Evolutionary conservation across 306 rosid genomes (phyloP).

Genomic region (Boehmeria nivea): DNA sequence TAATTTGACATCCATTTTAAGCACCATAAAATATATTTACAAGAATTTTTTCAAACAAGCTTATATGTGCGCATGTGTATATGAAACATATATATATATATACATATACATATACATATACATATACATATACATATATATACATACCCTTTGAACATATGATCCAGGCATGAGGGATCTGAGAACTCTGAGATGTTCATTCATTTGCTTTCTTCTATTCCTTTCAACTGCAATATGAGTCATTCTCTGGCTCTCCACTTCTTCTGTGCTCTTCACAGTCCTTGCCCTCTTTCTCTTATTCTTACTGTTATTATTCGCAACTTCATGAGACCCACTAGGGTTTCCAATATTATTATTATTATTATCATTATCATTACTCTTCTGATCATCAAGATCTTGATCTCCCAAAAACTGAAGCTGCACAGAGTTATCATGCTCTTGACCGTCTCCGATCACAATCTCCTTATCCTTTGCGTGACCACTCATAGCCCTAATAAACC

Average conservation of each 20-base stretch:
- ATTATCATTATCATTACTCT: not conserved
- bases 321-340: not conserved
- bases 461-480: not conserved
- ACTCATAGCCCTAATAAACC: not conserved
- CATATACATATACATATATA: not conserved
- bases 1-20: too few relatives aligned
- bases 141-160: conserved; percentile 76
- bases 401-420: conserved; percentile 42
- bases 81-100: not conserved
- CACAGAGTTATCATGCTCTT: conserved; percentile 28
- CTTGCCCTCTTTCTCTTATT: conserved; percentile 76
- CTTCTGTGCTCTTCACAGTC: conserved; percentile 64
- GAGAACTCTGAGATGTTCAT: conserved; percentile 89
- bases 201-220: conserved; percentile 90
- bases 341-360: conserved; percentile 15
- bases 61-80: too few relatives aligned
- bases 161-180: conserved; percentile 98
- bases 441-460: not conserved
- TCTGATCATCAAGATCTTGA: conserved; percentile 21
- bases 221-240: conserved; percentile 92
- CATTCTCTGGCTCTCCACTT: conserved; percentile 94
- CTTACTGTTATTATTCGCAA: conserved; percentile 33
- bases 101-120: conserved; percentile 9
- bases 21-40: too few relatives aligned
- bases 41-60: too few relatives aligned